These are phyloP conservation scores for Sanghuangporus baumii DNA, from an alignment of 1,284 basidiomycete species.

Conservation along the genomic window DNA sequence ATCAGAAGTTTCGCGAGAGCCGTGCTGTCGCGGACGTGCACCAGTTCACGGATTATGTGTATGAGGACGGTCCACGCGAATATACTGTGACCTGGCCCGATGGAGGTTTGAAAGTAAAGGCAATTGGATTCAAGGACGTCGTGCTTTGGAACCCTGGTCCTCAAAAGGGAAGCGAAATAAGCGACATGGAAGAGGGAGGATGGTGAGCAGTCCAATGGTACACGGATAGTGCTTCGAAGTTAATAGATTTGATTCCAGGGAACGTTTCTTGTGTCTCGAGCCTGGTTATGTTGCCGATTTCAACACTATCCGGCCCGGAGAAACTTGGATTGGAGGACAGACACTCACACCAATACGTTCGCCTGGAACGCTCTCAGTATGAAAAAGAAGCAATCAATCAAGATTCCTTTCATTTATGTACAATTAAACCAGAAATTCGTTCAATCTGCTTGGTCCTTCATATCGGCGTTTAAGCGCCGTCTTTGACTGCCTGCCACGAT, in stretches of 20 bases:
- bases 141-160: slow-evolving; percentile 85
- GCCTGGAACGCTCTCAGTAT: neutral
- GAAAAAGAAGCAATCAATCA: neutral
- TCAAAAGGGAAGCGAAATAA: slow-evolving; percentile 63
- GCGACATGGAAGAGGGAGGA: slow-evolving; percentile 81
- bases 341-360: slow-evolving; percentile 36
- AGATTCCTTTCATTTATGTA: neutral
- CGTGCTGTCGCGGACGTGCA: slow-evolving; percentile 58
- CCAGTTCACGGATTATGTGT: slow-evolving; percentile 66
- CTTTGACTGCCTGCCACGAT: slow-evolving; percentile 13
- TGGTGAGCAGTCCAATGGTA: slow-evolving; percentile 50
- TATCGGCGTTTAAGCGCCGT: slow-evolving; percentile 8
- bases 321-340: slow-evolving; percentile 74
- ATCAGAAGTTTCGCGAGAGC: slow-evolving; percentile 52
- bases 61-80: slow-evolving; percentile 52
- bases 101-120: slow-evolving; percentile 52
- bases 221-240: slow-evolving; percentile 6
- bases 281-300: slow-evolving; percentile 77
- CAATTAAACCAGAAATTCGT: neutral
- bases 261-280: slow-evolving; percentile 79
- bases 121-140: slow-evolving; percentile 65
- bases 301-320: slow-evolving; percentile 50
- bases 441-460: neutral
- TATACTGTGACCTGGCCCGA: slow-evolving; percentile 59
- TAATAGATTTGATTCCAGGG: slow-evolving; percentile 40